Percentiles rank a stretch among this genome's conserved stretches.
Conservation (phyloP, 2,329 filamentous ascomycete genomes). For the Penicillium fuscoglaucum region DNA sequence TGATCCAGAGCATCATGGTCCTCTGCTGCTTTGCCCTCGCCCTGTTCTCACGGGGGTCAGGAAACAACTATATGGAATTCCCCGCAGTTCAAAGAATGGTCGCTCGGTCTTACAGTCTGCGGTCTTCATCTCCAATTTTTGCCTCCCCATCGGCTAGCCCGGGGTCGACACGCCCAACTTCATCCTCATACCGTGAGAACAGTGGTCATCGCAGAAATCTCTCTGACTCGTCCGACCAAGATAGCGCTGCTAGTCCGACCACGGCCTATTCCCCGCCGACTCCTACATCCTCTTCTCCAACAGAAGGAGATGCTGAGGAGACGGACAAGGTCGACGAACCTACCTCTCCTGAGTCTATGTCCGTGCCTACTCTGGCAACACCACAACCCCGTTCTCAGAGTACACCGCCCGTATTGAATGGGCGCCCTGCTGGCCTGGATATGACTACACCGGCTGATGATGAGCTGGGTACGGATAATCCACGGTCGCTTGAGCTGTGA, state of each 20-base stretch:
- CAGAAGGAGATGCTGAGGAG: constrained; percentile 16
- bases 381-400: constrained; percentile 34
- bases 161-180: constrained; percentile 34
- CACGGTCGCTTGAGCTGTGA: constrained; percentile 8
- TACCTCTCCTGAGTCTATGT: constrained; percentile 19
- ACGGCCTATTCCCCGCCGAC: constrained; percentile 44
- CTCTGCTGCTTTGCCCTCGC: constrained; percentile 84
- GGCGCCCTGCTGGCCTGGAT: constrained; percentile 13
- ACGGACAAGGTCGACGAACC: constrained; percentile 20
- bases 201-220: constrained; percentile 32
- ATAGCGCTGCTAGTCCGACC: constrained; percentile 31
- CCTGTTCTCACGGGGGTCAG: constrained; percentile 63
- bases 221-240: constrained; percentile 38
- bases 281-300: constrained; percentile 35
- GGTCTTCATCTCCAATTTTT: constrained; percentile 39
- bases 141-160: constrained; percentile 42
- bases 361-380: constrained; percentile 25
- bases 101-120: constrained; percentile 45
- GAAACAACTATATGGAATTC: constrained; percentile 47
- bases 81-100: constrained; percentile 51
- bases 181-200: constrained; percentile 32
- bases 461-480: not conserved
- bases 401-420: constrained; percentile 33
- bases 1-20: constrained; percentile 84
- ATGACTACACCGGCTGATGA: not conserved